phyloP scores from a whole-genome alignment of 1,139 yeast genomes.

The Candida glucosophila region DNA sequence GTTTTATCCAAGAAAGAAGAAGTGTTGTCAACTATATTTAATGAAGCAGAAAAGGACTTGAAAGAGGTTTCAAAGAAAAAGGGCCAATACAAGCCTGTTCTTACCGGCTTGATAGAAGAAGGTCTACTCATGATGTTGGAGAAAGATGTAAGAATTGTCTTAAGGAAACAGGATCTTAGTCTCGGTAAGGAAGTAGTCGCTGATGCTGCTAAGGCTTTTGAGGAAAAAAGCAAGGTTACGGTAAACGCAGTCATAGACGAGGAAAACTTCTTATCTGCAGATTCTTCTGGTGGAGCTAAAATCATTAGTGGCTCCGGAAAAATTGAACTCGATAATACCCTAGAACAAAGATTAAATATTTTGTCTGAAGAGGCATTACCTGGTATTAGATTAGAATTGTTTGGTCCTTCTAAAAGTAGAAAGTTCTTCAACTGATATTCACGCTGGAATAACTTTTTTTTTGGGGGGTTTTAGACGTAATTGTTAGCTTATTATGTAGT shows the following conservation, averaged over 20 bases:
- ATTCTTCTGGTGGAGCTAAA: slow-evolving; percentile 79
- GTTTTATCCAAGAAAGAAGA: slow-evolving; percentile 82
- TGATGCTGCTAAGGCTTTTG: slow-evolving; percentile 56
- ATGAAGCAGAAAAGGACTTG: slow-evolving; percentile 57
- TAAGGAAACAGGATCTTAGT: slow-evolving; percentile 59
- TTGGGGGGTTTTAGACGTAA: too few species aligned
- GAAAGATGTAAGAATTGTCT: slow-evolving; percentile 52
- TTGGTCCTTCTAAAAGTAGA: slow-evolving; percentile 82
- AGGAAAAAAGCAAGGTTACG: slow-evolving; percentile 45
- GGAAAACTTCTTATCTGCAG: slow-evolving; percentile 45
- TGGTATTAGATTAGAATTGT: slow-evolving; percentile 81
- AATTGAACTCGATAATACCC: slow-evolving; percentile 84
- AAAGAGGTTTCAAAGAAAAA: slow-evolving; percentile 39
- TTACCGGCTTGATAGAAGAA: slow-evolving; percentile 77
- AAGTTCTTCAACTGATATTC: slow-evolving; percentile 83
- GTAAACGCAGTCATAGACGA: slow-evolving; percentile 50
- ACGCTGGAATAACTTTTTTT: too few species aligned
- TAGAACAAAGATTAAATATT: slow-evolving; percentile 85
- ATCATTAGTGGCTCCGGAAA: slow-evolving; percentile 65
- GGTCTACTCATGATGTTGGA: slow-evolving; percentile 73
- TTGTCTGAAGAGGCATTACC: slow-evolving; percentile 84
- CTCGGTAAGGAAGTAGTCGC: slow-evolving; percentile 56
- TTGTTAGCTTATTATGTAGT: too few species aligned
- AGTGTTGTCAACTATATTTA: slow-evolving; percentile 67
- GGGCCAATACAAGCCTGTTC: slow-evolving; percentile 56